Evolutionary conservation across 495 filamentous ascomycete genomes (phyloP), one percentile per base, ranked within the genome.

Genomic region (Ramalina peruviana): DNA sequence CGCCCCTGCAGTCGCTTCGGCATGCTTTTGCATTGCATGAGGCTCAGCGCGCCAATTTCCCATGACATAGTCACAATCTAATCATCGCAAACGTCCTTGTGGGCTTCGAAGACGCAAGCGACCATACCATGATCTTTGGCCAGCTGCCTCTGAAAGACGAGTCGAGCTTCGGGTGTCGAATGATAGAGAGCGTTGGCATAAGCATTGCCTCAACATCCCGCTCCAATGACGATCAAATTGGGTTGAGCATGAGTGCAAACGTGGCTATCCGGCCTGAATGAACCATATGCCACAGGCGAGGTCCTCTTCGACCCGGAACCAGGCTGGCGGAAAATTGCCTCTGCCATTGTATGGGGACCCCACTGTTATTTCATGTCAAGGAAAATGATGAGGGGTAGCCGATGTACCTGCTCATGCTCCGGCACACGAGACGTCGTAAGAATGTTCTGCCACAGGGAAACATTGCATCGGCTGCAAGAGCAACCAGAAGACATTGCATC

Each of bases 1-100:
- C 77, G 74, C 33, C 68, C 69, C 27, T 50, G 39, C 19, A 67
- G 43, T n/a, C 56, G 50, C 36, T 59, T 58, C 6, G 65, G 58
- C 50, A 47, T 58, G 16, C 12, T 19, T 9, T 39, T 15, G 6
- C 13, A 25, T n/a, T 33, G 12, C 9, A 13, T 33, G 12, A 33
- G 7, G 12, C 12, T 13, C 30, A 33, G 30, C 0, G 69, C 69
- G 49, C 83, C 79, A 20, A 83, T 80, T 36, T 88, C 80, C 89
- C 92, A 97, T 2, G 72, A 76, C 20, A 96, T 76, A 0, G 81
- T 88, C 9, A 97, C 92, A 25, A 81, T 67, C 62, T 97, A 90
- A 58, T 95, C 86, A 61, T 98, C 92, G 60, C 82, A 86, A 20
- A 89, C 92, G 58, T 88, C 79, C 59, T 96, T 98, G 62, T 89